Conservation (phyloP, 129 eudicot species). For the Flaveria robusta region DNA sequence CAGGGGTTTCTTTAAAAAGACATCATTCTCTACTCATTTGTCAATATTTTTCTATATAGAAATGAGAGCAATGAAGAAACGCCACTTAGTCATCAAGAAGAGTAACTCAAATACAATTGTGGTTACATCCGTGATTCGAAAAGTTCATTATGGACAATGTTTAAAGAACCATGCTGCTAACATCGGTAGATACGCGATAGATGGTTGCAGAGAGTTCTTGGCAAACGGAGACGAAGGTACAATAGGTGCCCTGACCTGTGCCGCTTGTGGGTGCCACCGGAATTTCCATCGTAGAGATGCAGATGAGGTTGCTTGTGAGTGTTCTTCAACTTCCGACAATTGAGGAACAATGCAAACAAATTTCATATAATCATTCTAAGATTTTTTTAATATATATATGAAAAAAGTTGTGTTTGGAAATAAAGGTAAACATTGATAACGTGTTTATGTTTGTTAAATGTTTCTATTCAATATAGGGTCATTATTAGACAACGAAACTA, state of each 20-base stretch:
- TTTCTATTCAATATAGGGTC: background rate
- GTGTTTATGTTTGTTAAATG: background rate
- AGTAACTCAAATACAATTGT: constrained; percentile 4
- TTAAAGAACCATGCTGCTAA: constrained; percentile 80
- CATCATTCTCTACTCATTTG: constrained; percentile 1
- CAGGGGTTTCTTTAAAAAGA: background rate
- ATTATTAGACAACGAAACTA: background rate
- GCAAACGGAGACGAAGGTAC: constrained; percentile 65
- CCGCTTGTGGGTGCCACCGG: constrained; percentile 90
- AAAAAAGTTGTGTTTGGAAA: background rate
- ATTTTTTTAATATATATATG: background rate
- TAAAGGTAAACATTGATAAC: too few relatives aligned
- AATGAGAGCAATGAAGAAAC: constrained; percentile 52
- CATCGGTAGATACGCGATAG: constrained; percentile 72
- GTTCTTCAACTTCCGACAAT: constrained; percentile 41
- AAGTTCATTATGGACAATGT: constrained; percentile 58
- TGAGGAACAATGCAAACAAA: background rate
- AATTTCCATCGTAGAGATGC: constrained; percentile 63
- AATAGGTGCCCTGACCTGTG: constrained; percentile 51
- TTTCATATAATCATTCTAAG: constrained; percentile 6
- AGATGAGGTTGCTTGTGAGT: constrained; percentile 62
- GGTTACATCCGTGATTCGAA: constrained; percentile 32
- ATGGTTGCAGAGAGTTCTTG: constrained; percentile 83
- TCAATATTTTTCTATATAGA: background rate
- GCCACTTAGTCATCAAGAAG: constrained; percentile 28